phyloP scores from a whole-genome alignment of 129 eudicot species.

The Chrysanthemum makinoi region DNA sequence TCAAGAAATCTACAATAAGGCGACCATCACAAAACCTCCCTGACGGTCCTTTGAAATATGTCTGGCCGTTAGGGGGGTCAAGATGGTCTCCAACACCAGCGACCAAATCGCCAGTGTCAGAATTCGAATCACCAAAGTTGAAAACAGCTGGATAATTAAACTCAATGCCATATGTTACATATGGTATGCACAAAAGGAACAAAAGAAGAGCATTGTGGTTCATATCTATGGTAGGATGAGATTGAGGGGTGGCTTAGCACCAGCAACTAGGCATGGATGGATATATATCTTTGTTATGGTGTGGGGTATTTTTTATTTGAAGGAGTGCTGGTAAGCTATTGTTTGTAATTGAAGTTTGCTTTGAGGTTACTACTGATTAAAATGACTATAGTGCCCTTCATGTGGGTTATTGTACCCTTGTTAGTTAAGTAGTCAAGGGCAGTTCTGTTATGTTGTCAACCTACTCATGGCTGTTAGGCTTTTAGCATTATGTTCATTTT shows the following conservation, averaged over 20 bases:
- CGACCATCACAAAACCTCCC: slow-evolving; percentile 93
- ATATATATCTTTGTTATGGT: neutral
- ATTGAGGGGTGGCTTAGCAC: neutral
- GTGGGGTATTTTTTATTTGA: neutral
- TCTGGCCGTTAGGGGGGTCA: slow-evolving; percentile 62
- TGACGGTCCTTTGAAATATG: slow-evolving; percentile 72
- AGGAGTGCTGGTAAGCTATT: neutral
- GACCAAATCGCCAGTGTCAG: slow-evolving; percentile 76
- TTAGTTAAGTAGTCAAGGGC: slow-evolving; percentile 7
- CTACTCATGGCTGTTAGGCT: neutral
- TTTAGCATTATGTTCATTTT: neutral
- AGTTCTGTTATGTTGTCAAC: neutral
- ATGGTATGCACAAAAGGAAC: slow-evolving; percentile 28
- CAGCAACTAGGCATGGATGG: neutral
- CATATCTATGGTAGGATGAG: slow-evolving; percentile 5
- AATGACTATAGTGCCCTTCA: too few species aligned
- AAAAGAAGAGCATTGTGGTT: slow-evolving; percentile 25
- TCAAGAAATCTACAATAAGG: slow-evolving; percentile 70
- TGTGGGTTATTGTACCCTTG: neutral
- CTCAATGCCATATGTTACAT: slow-evolving; percentile 41
- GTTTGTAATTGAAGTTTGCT: slow-evolving; percentile 10
- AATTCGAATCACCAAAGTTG: slow-evolving; percentile 95
- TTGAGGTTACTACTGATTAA: slow-evolving; percentile 5
- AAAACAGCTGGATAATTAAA: slow-evolving; percentile 85
- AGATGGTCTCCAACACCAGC: slow-evolving; percentile 55